Evolutionary conservation across 179 eudicot species (phyloP).

Genomic region (Silene vulgaris): DNA sequence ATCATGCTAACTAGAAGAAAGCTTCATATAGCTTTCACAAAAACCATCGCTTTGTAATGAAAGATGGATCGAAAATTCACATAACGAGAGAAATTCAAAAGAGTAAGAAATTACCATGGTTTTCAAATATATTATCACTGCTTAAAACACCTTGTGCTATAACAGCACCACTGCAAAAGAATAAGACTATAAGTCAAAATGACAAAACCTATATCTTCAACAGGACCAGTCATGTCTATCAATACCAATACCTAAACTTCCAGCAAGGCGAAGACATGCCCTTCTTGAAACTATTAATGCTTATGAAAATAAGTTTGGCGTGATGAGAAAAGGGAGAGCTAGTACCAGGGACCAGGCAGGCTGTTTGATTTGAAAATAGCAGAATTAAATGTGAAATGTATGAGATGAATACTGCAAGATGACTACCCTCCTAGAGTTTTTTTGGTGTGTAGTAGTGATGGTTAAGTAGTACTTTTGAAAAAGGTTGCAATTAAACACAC

Average conservation of each 20-base stretch:
- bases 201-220: background rate
- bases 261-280: background rate
- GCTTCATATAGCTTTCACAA: background rate
- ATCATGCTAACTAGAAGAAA: background rate
- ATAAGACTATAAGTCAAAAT: background rate
- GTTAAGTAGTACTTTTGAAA: background rate
- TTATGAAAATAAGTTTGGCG: background rate
- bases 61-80: background rate
- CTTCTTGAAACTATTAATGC: background rate
- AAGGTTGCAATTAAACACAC: background rate
- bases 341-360: background rate
- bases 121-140: constrained; percentile 44
- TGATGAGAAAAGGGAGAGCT: background rate
- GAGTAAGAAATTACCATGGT: constrained; percentile 47
- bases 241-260: background rate
- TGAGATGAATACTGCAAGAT: background rate
- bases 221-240: constrained; percentile 1
- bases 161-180: constrained; percentile 70
- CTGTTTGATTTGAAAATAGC: background rate
- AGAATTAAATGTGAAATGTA: background rate
- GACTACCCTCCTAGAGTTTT: background rate
- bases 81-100: constrained; percentile 3
- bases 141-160: constrained; percentile 78
- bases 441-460: background rate
- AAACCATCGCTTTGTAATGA: background rate